Evolutionary conservation across 495 filamentous ascomycete species (phyloP), one percentile per base, ranked within the genome.

Genomic region (Pyronema domesticum): DNA sequence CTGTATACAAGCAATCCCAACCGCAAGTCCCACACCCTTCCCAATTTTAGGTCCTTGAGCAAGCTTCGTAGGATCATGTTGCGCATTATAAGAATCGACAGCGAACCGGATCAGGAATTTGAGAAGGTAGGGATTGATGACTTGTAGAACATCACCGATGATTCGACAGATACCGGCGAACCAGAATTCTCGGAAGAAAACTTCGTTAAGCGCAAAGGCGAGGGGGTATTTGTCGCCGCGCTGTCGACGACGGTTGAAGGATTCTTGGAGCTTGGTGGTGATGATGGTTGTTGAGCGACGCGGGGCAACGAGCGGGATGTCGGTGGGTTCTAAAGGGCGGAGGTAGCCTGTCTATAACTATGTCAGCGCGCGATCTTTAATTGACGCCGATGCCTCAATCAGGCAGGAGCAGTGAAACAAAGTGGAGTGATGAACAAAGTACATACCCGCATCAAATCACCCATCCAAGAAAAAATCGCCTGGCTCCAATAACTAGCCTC

Each of bases 241-340:
- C 37, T 72, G 72, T 6, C 77, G 72, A 6, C 87, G 76, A 51
- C 71, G 74, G 55, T 82, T 68, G 61, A 95, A 85, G 0, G 83
- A 77, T 36, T 70, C 73, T 18, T 77, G 70, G 19, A 91, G 68
- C 60, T 76, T 82, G 7, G 66, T 65, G 8, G 82, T 77, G 61
- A 94, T 63, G 4, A 77, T 65, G 18, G 85, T 76, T 39, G 82
- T 80, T n/a, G 76, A 71, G 40, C 89, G 75, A 53, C 82, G 65
- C 0, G 89, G 88, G 58, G 94, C 94, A 46, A 95, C 83, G 0
- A 71, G 72, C 80, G 88, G 94, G 54, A 96, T 79, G 64, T 96
- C 89, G 63, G 82, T 82, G 37, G 80, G 68, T 59, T 95, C 85
- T 6, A 96, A 75, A 10, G 80, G 79, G 8, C 89, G 80, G 62